These are phyloP conservation scores for Hirsutella thompsonii DNA, from an alignment of 2,329 filamentous ascomycete genomes.

Conservation along the genomic window DNA sequence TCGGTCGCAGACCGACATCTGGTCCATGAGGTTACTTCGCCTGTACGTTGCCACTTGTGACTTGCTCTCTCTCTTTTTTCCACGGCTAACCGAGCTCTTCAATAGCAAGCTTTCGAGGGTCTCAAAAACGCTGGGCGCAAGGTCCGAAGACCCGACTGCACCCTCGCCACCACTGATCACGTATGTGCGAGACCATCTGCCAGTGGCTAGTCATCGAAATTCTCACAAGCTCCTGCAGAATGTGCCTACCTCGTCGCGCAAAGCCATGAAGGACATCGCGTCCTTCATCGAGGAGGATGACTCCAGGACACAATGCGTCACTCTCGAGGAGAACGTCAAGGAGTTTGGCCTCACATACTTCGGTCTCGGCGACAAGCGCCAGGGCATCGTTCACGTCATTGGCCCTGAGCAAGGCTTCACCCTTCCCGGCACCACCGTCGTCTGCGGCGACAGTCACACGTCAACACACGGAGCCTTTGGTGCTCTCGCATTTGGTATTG, in stretches of 20 bases:
- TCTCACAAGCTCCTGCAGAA: conserved; percentile 44
- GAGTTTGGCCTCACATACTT: conserved; percentile 96
- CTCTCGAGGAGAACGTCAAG: conserved; percentile 94
- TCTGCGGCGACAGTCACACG: conserved; percentile 96
- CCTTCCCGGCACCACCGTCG: conserved; percentile 88
- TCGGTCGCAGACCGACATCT: conserved; percentile 66
- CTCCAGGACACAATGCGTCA: conserved; percentile 85
- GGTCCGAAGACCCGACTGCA: conserved; percentile 92
- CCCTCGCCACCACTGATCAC: conserved; percentile 90
- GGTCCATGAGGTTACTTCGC: conserved; percentile 96
- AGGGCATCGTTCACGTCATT: conserved; percentile 97
- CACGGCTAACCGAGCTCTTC: conserved; percentile 1
- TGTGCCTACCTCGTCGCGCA: conserved; percentile 81
- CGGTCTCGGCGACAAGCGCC: conserved; percentile 86
- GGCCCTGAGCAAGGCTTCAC: conserved; percentile 98
- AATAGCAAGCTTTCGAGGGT: conserved; percentile 89
- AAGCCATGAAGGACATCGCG: conserved; percentile 85
- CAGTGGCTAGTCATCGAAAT: no score
- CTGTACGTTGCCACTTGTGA: conserved; percentile 40
- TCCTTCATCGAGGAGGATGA: conserved; percentile 93
- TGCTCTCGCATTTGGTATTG: conserved; percentile 89
- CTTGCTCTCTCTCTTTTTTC: neutral
- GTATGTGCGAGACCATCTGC: conserved; percentile 38
- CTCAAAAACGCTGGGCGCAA: conserved; percentile 77
- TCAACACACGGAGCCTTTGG: conserved; percentile 97